Conservation (phyloP, 2,329 filamentous ascomycete genomes). For the Pseudocercospora cruenta region DNA sequence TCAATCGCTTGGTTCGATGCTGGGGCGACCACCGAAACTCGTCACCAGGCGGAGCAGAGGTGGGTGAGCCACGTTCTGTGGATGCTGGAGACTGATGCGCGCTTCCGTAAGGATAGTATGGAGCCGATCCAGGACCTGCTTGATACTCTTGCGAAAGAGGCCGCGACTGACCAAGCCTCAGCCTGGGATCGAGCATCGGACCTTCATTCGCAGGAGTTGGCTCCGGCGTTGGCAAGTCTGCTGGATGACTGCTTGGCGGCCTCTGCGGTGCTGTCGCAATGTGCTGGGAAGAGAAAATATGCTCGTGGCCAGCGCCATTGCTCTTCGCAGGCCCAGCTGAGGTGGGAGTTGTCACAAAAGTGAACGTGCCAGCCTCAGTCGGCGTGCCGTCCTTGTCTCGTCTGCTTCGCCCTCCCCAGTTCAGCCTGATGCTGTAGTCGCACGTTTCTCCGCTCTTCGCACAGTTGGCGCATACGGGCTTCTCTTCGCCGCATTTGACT, state of each 20-base stretch:
- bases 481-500: slow-evolving; percentile 80
- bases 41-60: slow-evolving; percentile 24
- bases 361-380: slow-evolving; percentile 32
- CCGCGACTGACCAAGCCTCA: slow-evolving; percentile 19
- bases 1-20: slow-evolving; percentile 42
- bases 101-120: slow-evolving; percentile 3
- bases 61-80: slow-evolving; percentile 23
- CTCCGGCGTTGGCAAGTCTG: slow-evolving; percentile 27
- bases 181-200: slow-evolving; percentile 25
- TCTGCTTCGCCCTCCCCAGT: slow-evolving; percentile 72
- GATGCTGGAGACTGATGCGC: slow-evolving; percentile 15
- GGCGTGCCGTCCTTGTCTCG: slow-evolving; percentile 45
- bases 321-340: slow-evolving; percentile 6
- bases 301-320: slow-evolving; percentile 30
- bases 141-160: neutral
- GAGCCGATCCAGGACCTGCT: slow-evolving; percentile 3
- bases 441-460: slow-evolving; percentile 66
- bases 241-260: slow-evolving; percentile 25
- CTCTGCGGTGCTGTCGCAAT: slow-evolving; percentile 30
- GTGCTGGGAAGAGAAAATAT: slow-evolving; percentile 41
- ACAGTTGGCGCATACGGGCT: slow-evolving; percentile 71
- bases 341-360: slow-evolving; percentile 34
- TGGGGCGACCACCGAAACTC: slow-evolving; percentile 41
- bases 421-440: slow-evolving; percentile 79
- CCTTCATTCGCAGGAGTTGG: slow-evolving; percentile 23